Percentiles rank a stretch among this genome's conserved stretches.
These are phyloP conservation scores for Phytomonas sp. DNA, from an alignment of 208 protist species.

Conservation along the genomic window DNA sequence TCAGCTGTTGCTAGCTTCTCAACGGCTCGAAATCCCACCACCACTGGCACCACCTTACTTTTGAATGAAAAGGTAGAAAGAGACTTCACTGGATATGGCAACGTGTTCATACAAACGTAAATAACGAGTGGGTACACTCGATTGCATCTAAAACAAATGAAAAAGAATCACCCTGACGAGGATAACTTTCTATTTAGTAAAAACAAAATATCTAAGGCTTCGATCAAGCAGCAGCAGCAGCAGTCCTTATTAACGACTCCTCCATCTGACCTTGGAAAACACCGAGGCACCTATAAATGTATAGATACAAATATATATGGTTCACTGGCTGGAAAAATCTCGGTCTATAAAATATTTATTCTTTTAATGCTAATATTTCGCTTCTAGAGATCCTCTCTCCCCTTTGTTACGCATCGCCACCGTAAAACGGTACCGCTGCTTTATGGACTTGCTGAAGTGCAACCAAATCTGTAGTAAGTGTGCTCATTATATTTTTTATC, in stretches of 20 bases:
- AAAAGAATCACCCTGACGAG: background rate
- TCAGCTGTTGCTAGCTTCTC: background rate
- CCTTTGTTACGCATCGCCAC: slow-evolving; percentile 5
- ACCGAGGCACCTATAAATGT: background rate
- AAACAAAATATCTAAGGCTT: background rate
- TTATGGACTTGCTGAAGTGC: slow-evolving; percentile 36
- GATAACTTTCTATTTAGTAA: background rate
- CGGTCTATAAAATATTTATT: background rate
- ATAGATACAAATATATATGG: slow-evolving; percentile 4
- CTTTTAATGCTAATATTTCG: background rate
- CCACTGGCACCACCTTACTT: background rate
- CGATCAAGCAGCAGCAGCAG: background rate
- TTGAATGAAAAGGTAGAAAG: no score
- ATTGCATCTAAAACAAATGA: slow-evolving; percentile 1
- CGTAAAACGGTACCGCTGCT: slow-evolving; percentile 24
- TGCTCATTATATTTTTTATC: slow-evolving; percentile 54
- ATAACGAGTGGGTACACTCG: background rate
- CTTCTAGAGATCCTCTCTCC: background rate
- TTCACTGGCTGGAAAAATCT: background rate
- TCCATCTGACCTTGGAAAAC: background rate
- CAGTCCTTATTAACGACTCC: background rate
- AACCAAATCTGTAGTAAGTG: slow-evolving; percentile 35
- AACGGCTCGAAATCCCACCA: background rate
- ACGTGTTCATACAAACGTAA: background rate
- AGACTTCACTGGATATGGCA: background rate